A percentile compares a stretch with the other conserved stretches of the same genome.
These are phyloP conservation scores for Leccinum subrobustum DNA, from an alignment of 1,284 basidiomycete species.

Conservation along the genomic window DNA sequence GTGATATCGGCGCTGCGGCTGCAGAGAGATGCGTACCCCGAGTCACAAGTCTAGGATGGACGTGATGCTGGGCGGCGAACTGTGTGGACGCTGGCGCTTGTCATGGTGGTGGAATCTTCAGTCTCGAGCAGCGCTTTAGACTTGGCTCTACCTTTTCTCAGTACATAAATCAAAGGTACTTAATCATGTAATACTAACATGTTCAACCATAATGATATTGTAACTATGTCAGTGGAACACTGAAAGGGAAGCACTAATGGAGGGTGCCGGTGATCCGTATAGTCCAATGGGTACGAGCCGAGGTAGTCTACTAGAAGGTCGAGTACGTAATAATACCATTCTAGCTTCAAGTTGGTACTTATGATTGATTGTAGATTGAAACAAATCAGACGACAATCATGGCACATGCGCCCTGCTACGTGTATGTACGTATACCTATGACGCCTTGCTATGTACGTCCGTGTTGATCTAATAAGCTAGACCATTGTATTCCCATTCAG, in stretches of 20 bases:
- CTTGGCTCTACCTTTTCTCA: neutral
- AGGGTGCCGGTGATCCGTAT: neutral
- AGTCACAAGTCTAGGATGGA: neutral
- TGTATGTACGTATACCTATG: no score
- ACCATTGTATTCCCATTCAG: slow-evolving; percentile 89
- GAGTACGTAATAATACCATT: neutral
- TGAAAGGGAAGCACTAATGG: neutral
- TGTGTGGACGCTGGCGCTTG: neutral
- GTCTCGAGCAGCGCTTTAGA: neutral
- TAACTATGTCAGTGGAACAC: neutral
- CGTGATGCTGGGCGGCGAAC: neutral
- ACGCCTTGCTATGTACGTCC: neutral
- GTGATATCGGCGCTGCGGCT: neutral
- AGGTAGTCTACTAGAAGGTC: neutral
- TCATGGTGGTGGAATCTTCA: neutral
- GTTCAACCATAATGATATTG: neutral
- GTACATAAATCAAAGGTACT: neutral
- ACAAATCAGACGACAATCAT: neutral
- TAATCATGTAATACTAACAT: neutral
- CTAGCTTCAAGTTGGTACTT: neutral
- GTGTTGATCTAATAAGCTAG: slow-evolving; percentile 73
- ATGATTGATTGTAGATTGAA: neutral
- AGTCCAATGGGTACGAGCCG: neutral
- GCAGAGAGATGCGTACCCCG: neutral
- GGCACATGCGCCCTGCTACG: neutral